Evolutionary conservation across 2,329 filamentous ascomycete genomes (phyloP).

Genomic region (Ophiostoma angusticollis): DNA sequence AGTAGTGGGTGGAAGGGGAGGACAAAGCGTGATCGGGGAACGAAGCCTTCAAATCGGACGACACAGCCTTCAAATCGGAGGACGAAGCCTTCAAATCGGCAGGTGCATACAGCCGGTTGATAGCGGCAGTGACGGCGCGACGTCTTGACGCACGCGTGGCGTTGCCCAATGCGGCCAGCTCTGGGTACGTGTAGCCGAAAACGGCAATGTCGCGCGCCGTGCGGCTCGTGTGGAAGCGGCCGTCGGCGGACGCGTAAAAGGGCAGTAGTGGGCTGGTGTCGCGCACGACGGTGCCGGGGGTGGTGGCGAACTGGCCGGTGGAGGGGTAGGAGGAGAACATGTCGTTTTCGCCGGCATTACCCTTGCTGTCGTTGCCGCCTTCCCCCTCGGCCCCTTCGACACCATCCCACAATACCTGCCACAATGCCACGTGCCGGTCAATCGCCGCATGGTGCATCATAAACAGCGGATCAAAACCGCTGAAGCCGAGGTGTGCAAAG

Average conservation of each 20-base stretch:
- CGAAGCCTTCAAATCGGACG: neutral
- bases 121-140: neutral
- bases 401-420: too few relatives aligned
- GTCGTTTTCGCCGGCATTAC: too few relatives aligned
- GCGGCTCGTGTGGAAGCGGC: slow-evolving; percentile 28
- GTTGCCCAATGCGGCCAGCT: slow-evolving; percentile 18
- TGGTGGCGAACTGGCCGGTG: slow-evolving; percentile 26
- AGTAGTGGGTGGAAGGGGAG: neutral
- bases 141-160: neutral
- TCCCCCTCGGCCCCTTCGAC: too few relatives aligned
- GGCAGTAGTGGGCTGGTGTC: slow-evolving; percentile 31
- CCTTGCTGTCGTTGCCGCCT: too few relatives aligned
- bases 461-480: slow-evolving; percentile 30
- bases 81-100: neutral
- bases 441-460: slow-evolving; percentile 40
- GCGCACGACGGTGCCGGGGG: slow-evolving; percentile 25
- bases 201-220: slow-evolving; percentile 17
- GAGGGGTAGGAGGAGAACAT: too few relatives aligned
- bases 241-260: slow-evolving; percentile 27
- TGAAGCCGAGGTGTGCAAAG: slow-evolving; percentile 22
- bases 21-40: neutral
- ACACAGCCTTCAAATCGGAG: neutral
- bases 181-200: slow-evolving; percentile 27
- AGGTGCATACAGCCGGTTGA: slow-evolving; percentile 5
- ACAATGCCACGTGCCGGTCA: slow-evolving; percentile 40